These are phyloP conservation scores for Yarrowia divulgata DNA, from an alignment of 805 yeast species.

Conservation along the genomic window DNA sequence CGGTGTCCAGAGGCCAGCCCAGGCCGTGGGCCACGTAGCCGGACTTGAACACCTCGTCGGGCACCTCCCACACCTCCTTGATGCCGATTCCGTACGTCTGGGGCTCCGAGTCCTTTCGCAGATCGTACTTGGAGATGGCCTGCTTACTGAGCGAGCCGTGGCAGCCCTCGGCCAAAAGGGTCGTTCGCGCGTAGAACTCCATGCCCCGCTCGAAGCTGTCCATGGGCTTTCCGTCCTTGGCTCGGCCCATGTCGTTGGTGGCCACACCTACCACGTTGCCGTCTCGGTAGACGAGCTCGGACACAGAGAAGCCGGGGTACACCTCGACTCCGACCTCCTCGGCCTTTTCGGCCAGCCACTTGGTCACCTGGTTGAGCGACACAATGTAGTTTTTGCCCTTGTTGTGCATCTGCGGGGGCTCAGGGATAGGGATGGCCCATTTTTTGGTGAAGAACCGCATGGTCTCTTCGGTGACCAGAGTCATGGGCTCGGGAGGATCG, in stretches of 20 bases:
- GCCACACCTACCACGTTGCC: conserved; percentile 84
- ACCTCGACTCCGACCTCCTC: conserved; percentile 93
- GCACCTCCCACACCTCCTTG: conserved; percentile 97
- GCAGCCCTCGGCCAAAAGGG: conserved; percentile 97
- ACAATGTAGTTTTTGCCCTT: conserved; percentile 79
- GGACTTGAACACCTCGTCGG: conserved; percentile 75
- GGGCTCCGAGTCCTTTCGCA: conserved; percentile 67
- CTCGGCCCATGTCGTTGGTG: conserved; percentile 89
- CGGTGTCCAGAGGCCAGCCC: conserved; percentile 82
- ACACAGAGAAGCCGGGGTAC: conserved; percentile 88
- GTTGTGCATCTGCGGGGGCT: conserved; percentile 90
- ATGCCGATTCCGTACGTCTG: conserved; percentile 97
- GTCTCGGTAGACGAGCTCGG: conserved; percentile 70
- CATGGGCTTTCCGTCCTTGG: conserved; percentile 76
- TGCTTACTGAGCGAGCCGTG: conserved; percentile 91
- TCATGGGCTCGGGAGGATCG: conserved; percentile 62
- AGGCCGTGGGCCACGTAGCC: conserved; percentile 87
- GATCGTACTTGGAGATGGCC: conserved; percentile 68
- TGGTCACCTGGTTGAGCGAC: conserved; percentile 79
- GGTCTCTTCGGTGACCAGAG: conserved; percentile 75
- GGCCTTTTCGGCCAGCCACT: conserved; percentile 84
- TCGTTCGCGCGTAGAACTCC: conserved; percentile 92
- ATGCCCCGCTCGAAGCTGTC: conserved; percentile 92
- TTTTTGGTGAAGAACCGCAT: conserved; percentile 73
- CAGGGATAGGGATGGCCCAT: conserved; percentile 76